Evolutionary conservation across 2,329 filamentous ascomycete genomes (phyloP).

Genomic region (Fusarium sp.): DNA sequence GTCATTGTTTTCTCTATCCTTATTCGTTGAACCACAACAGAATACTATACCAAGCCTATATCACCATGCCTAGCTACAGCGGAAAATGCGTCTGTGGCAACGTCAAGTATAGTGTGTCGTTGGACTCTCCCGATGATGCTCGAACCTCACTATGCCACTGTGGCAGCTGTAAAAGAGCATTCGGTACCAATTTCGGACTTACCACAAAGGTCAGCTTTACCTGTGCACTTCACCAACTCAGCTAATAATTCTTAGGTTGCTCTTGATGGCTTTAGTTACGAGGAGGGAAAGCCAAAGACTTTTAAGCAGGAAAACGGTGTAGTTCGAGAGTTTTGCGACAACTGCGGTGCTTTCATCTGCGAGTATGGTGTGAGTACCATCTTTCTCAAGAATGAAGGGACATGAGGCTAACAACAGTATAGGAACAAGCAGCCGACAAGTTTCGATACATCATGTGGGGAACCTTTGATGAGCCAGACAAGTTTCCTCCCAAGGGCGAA

Average conservation of each 20-base stretch:
- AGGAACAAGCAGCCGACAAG: slow-evolving; percentile 61
- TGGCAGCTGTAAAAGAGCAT: slow-evolving; percentile 25
- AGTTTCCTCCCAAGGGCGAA: slow-evolving; percentile 67
- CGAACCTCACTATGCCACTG: slow-evolving; percentile 31
- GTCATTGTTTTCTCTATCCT: fast-evolving
- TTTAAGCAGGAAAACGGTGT: slow-evolving; percentile 38
- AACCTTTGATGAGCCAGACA: slow-evolving; percentile 64
- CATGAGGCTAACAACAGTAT: slow-evolving; percentile 1
- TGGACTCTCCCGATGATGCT: slow-evolving; percentile 27
- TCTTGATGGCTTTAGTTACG: slow-evolving; percentile 20
- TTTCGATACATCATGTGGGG: slow-evolving; percentile 63
- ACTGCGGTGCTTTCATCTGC: slow-evolving; percentile 37
- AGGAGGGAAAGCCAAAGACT: slow-evolving; percentile 16
- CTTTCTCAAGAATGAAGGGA: too few species aligned
- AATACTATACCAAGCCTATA: background rate
- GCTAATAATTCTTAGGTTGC: slow-evolving; percentile 9
- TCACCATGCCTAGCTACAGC: slow-evolving; percentile 20
- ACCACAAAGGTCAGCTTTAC: slow-evolving; percentile 23
- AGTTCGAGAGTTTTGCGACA: slow-evolving; percentile 34
- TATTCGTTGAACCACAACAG: background rate
- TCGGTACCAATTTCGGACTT: slow-evolving; percentile 35
- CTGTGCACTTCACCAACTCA: fast-evolving
- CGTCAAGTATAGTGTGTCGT: slow-evolving; percentile 25
- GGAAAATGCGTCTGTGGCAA: slow-evolving; percentile 36
- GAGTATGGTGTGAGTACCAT: slow-evolving; percentile 38